Conservation (phyloP, 345 rosid species). For the Reutealis trisperma region DNA sequence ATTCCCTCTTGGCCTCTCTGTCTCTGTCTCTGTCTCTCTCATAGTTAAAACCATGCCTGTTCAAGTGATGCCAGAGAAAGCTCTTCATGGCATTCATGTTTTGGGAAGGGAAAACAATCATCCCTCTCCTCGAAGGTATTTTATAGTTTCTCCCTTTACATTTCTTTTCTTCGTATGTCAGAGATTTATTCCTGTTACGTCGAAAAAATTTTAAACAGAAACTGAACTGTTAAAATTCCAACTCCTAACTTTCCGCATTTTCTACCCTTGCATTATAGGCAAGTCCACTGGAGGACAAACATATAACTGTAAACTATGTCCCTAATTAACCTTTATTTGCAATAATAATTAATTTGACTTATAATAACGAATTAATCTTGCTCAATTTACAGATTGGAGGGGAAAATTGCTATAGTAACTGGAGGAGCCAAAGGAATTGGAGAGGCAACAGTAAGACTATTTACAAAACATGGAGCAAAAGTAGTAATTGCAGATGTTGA, state of each 20-base stretch:
- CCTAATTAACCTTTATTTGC: not conserved
- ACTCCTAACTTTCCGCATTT: too few relatives aligned
- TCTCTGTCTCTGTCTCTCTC: not conserved
- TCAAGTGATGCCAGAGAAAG: constrained; percentile 52
- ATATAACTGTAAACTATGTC: too few relatives aligned
- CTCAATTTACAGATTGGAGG: constrained; percentile 59
- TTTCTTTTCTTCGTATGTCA: not conserved
- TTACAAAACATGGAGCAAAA: constrained; percentile 71
- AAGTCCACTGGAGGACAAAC: too few relatives aligned
- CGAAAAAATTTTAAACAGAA: too few relatives aligned
- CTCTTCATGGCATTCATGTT: constrained; percentile 47
- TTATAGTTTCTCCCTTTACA: too few relatives aligned
- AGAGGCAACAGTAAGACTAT: constrained; percentile 64
- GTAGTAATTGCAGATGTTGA: constrained; percentile 80
- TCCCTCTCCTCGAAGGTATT: constrained; percentile 57
- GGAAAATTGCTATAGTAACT: constrained; percentile 72
- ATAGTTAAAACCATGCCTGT: constrained; percentile 40
- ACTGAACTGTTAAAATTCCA: too few relatives aligned
- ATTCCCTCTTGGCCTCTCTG: not conserved
- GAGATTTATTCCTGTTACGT: too few relatives aligned
- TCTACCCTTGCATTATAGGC: too few relatives aligned
- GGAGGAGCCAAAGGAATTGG: constrained; percentile 91
- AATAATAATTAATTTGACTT: too few relatives aligned
- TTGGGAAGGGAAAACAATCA: constrained; percentile 39
- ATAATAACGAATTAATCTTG: not conserved